Percentiles rank a stretch among this genome's conserved stretches.
Conservation (phyloP, 2,329 filamentous ascomycete genomes). For the Trichoderma cornu-damae region DNA sequence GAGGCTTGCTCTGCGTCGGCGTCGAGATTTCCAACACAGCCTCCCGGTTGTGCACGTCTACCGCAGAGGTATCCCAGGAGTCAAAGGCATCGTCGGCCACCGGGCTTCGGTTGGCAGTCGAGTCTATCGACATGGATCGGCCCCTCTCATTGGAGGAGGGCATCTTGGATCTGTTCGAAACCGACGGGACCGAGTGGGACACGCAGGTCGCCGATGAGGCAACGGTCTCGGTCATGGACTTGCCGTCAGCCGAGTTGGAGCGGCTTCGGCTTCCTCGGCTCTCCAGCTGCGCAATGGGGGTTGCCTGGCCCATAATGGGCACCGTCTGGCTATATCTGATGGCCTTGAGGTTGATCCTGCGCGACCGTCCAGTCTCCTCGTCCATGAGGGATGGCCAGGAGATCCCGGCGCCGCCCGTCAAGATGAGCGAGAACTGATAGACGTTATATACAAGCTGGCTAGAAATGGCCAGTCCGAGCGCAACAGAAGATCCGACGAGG, state of each 20-base stretch:
- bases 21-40: conserved; percentile 49
- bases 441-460: conserved; percentile 47
- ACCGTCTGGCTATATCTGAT: conserved; percentile 48
- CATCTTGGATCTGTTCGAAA: conserved; percentile 52
- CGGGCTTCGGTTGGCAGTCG: conserved; percentile 30
- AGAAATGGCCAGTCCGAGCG: conserved; percentile 42
- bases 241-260: conserved; percentile 38
- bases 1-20: conserved; percentile 40
- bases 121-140: conserved; percentile 44
- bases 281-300: background rate
- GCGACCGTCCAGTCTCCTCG: conserved; percentile 17
- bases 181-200: conserved; percentile 48
- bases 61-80: conserved; percentile 67
- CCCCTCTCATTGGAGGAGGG: conserved; percentile 41
- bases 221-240: conserved; percentile 25
- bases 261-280: conserved; percentile 32
- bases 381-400: conserved; percentile 31
- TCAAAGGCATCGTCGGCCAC: conserved; percentile 61
- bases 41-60: conserved; percentile 58
- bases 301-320: conserved; percentile 29
- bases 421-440: conserved; percentile 39
- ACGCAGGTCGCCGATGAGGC: conserved; percentile 34
- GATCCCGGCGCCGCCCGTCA: conserved; percentile 25
- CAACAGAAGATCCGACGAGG: conserved; percentile 41
- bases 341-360: conserved; percentile 41